Conservation (phyloP, 768 basidiomycete species). For the Boletus barrowsii region DNA sequence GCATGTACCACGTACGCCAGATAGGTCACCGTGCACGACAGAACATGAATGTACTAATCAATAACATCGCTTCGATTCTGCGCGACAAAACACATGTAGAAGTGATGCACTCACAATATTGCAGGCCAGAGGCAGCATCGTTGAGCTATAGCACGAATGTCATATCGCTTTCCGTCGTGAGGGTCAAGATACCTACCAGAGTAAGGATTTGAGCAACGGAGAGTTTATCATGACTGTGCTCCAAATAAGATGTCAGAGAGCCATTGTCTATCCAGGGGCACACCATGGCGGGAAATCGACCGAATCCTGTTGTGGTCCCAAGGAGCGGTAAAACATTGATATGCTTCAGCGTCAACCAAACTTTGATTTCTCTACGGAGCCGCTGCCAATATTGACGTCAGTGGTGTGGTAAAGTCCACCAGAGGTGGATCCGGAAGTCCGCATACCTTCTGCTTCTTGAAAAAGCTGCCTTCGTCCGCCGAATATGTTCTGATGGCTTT, state of each 20-base stretch:
- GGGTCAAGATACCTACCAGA: neutral
- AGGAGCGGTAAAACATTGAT: constrained; percentile 20
- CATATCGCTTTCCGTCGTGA: neutral
- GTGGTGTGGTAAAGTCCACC: neutral
- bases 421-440: neutral
- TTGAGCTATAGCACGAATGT: constrained; percentile 6
- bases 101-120: constrained; percentile 10
- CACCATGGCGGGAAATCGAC: constrained; percentile 28
- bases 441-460: constrained; percentile 10
- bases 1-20: constrained; percentile 17
- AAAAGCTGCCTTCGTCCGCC: constrained; percentile 5
- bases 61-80: neutral
- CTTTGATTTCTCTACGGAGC: constrained; percentile 27
- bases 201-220: constrained; percentile 1
- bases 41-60: constrained; percentile 15
- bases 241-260: constrained; percentile 18
- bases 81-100: neutral
- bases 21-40: constrained; percentile 18
- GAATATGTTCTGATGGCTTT: constrained; percentile 18
- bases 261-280: constrained; percentile 30
- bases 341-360: constrained; percentile 27
- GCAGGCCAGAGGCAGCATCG: constrained; percentile 20
- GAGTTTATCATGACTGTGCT: constrained; percentile 9
- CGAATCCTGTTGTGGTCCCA: constrained; percentile 22
- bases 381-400: constrained; percentile 11